Evolutionary conservation across 2,329 filamentous ascomycete species (phyloP), one percentile per base, ranked within the genome.

Genomic region (Colletotrichum sp.): DNA sequence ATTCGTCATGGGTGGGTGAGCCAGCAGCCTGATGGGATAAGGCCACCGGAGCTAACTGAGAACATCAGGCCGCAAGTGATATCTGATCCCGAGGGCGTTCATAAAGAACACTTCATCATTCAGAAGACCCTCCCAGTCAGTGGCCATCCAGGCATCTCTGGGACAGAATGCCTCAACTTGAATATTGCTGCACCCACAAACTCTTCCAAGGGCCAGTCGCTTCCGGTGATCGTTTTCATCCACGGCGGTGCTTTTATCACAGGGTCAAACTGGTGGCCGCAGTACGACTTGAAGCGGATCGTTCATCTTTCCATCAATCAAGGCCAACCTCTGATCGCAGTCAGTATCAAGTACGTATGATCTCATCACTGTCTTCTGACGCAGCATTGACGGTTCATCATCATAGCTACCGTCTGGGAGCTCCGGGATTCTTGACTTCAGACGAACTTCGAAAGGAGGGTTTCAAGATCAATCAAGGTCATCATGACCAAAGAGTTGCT

Each of bases 141-240:
- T 10, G 59, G 49, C 16, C 80, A 82, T 16, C 84, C 85, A 59
- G 82, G 84, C 3, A 83, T 86, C 68, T 90, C 87, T 13, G 89
- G 89, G 26, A 78, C 85, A 5, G 86, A 90, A 66, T 87, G 89
- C 36, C 81, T 92, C 28, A 90, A 89, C 65, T 80, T 91, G 21
- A 90, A 90, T 75, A 87, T 91, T 64, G 87, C 87, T 0, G 83
- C 88, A 0, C 89, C 89, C 8, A 21, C 7, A 9, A 77, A 72
- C 15, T 59, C 49, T n/a, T 72, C 80, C 62, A 12, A 66, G 39
- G 0, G 71, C 6, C 80, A 81, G 15, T 85, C 84, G 7, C 81
- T 90, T 3, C 90, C 89, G 0, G 89, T 91, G 0, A 83, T 90
- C 52, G 84, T 89, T 3, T 90, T 89, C 77, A 85, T 91, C 6